Base-by-base conservation (phyloP, 805 yeast species). In the Jamesozyma hellenica region DNA sequence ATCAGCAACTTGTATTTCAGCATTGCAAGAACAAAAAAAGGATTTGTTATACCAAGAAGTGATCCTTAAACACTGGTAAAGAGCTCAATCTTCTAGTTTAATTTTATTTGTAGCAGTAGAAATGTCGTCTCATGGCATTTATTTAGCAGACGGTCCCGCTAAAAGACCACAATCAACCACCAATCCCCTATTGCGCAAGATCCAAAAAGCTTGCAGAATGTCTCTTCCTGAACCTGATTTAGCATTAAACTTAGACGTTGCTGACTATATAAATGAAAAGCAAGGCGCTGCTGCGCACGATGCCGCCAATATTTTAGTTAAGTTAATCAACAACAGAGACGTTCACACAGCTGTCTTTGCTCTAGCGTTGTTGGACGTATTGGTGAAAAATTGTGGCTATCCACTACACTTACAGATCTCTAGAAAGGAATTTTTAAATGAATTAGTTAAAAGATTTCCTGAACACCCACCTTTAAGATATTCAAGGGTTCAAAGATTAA, bases 371-470 rank as follows among this genome's bases (percentile, higher is more conserved):
- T 56, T 92, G 45, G 99, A 92, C 57, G 85, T 85, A 39, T 67
- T 92, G 50, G 98, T 92, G 39, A 92, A 92, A 65, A 92, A 92
- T 66, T 92, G 99, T 66, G 98, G 97, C 4, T 92, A 90, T 60
- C 96, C 98, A 7, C 77, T 92, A 64, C 98, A 92, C 49, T 69
- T 92, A 35, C 98, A 92, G 64, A 85, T 92, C 39, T 83, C 95
- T 3, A 74, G 97, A 44, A 88, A 92, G 62, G 97, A 90, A 59
- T 92, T 92, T 52, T 70, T 92, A 53, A 92, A 92, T 58, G 95
- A 86, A 56, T 71, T 92, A 54, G 98, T 92, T 18, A 82, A 85
- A 53, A 67, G 85, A 58, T 92, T 92, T 65, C 97, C 97, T 2
- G 96, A 88, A 56, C 76, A 85, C 54, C 97, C 98, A 1, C 95